Evolutionary conservation across 768 basidiomycete genomes (phyloP), one percentile per base, ranked within the genome.

Genomic region (Kwoniella mangroviensis): DNA sequence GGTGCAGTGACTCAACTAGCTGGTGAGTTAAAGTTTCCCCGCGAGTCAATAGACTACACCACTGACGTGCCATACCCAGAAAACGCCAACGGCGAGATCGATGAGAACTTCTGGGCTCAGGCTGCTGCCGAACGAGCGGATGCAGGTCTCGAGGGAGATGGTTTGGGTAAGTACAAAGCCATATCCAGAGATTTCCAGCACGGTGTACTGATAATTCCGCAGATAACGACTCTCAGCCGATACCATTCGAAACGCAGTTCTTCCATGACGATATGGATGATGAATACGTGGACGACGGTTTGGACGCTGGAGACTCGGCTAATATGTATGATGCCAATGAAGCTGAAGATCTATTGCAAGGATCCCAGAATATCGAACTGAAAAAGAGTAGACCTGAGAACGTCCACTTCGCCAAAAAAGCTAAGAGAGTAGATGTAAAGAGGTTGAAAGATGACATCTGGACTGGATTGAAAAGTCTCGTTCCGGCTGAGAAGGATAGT

Each of bases 391-490:
- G 89, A 74, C 94, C 94, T 6, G 92, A 97, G 79, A 88, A 88
- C 62, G 93, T 99, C 73, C 93, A 94, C 73, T 98, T 97, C 79
- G 91, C 95, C 1, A 95, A 94, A 84, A 89, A 91, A 45, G 97
- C 96, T 2, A 99, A 98, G 85, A 86, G 96, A 52, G 96, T 99
- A 22, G 97, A 98, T 79, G 96, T 99, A 45, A 88, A 93, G 79
- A 94, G 91, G 84, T 85, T 99, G 72, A 99, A 99, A 85, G 96
- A 98, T 70, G 96, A 94, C 75, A 98, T 99, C 58, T 98, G 97
- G 97, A 92, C 88, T 81, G 92, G 92, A 1, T 83, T 98, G 55
- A 90, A 93, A 75, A 67, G 57, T 13, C 93, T 97, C 67, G 88
- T 89, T 42, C 85, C 90, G 52, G 72, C 82, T n/a, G 79, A 73